Evolutionary conservation across 257 asterid genomes (phyloP).

Genomic region (Ehretia macrophylla): DNA sequence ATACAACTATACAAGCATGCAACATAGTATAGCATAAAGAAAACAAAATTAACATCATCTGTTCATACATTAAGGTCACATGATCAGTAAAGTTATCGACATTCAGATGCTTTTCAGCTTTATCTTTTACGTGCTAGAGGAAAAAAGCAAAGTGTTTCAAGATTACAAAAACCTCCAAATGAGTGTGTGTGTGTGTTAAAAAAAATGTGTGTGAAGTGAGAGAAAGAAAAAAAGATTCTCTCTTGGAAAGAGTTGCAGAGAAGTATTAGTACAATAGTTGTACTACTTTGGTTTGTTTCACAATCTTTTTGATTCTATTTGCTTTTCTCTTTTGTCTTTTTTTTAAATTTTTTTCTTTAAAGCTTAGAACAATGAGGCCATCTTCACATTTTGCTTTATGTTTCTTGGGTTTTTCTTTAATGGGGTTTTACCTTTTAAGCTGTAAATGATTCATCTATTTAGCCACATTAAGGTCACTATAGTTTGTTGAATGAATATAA

Average conservation of each 20-base stretch:
- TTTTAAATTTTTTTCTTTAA: conserved; percentile 15
- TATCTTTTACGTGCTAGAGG: conserved; percentile 48
- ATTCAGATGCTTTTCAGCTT: conserved; percentile 52
- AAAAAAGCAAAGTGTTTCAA: conserved; percentile 17
- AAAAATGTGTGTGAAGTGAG: conserved; percentile 23
- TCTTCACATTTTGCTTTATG: conserved; percentile 21
- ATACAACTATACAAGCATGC: conserved; percentile 10
- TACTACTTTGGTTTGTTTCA: conserved; percentile 29
- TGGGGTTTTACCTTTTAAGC: conserved; percentile 25
- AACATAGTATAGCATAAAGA: conserved; percentile 3
- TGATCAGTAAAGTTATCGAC: conserved; percentile 16
- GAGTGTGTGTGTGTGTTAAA: conserved; percentile 5
- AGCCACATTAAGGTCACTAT: not conserved
- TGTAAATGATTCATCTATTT: no score
- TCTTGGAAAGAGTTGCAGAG: conserved; percentile 38
- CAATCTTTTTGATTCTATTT: conserved; percentile 18
- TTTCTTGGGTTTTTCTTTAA: no score
- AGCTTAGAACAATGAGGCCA: no score
- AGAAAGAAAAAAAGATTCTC: conserved; percentile 34
- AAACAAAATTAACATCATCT: no score
- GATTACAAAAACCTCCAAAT: conserved; percentile 8
- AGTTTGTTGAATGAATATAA: not conserved
- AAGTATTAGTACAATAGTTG: conserved; percentile 4
- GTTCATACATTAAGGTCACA: not conserved
- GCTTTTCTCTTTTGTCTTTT: conserved; percentile 17